Evolutionary conservation across 2,329 filamentous ascomycete species (phyloP).

Genomic region (Fusarium torreyae): DNA sequence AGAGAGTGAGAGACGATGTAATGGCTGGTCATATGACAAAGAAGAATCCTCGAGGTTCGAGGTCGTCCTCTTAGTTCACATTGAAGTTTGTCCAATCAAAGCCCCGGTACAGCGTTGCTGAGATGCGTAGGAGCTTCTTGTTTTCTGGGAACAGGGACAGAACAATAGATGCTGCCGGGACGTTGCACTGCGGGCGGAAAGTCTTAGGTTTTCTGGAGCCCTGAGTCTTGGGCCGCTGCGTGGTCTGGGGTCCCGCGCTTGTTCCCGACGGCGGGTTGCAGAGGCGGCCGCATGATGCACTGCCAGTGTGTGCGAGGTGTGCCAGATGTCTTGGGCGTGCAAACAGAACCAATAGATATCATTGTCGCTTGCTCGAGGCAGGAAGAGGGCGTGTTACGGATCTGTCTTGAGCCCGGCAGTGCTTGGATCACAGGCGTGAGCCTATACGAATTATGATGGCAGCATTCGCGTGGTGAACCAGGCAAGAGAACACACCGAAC

Average conservation of each 20-base stretch:
- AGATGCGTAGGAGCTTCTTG: constrained; percentile 12
- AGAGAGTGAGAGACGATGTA: not conserved
- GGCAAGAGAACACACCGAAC: constrained; percentile 19
- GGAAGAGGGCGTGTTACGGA: constrained; percentile 8
- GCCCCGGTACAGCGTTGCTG: constrained; percentile 22
- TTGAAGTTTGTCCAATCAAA: constrained; percentile 29
- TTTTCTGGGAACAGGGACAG: constrained; percentile 31
- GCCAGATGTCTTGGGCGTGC: constrained; percentile 29
- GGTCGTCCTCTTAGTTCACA: constrained; percentile 1
- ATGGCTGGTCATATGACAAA: constrained; percentile 5
- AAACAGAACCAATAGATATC: constrained; percentile 8
- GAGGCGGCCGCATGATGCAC: constrained; percentile 59
- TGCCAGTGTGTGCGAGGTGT: constrained; percentile 47
- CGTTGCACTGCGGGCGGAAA: constrained; percentile 36
- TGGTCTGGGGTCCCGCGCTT: constrained; percentile 55
- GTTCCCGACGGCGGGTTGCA: constrained; percentile 57
- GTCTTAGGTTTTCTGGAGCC: constrained; percentile 38
- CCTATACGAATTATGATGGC: constrained; percentile 22
- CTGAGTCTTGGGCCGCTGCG: constrained; percentile 43
- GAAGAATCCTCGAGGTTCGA: not conserved
- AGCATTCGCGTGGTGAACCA: constrained; percentile 17
- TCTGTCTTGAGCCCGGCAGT: constrained; percentile 9
- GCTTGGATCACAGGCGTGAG: constrained; percentile 19
- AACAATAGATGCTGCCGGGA: constrained; percentile 33
- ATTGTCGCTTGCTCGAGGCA: constrained; percentile 1